Base-by-base conservation (phyloP, 352 stramenopile species). In the Pythium insidiosum region DNA sequence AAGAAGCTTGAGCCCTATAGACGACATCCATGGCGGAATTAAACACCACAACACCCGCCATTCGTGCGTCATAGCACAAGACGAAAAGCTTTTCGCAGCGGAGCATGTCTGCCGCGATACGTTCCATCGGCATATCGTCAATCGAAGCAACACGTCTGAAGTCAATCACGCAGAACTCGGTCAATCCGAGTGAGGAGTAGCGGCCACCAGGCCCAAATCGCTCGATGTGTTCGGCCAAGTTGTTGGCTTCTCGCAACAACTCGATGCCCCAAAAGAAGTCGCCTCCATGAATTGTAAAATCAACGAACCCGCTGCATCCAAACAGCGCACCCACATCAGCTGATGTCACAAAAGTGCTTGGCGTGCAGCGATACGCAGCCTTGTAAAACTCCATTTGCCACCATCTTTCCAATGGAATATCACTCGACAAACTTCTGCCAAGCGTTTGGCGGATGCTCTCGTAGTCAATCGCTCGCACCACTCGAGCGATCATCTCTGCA, bases 351-450 rank as follows among this genome's bases (percentile, higher is more conserved):
- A 43, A 53, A 37, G 33, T 49, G 6, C 36, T 36, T 25, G 47
- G 48, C 34, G 48, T 58, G 11, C 31, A 58, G 15, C 41, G 48
- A 44, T 58, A 53, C 15, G 38, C 15, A 19, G 48, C 25, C 22
- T 63, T 63, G 33, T 53, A 63, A 33, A 63, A 54, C 42, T 57
- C 54, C 42, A 63, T 45, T 49, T 62, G 47, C 41, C 47, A 62
- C 11, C 34, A 39, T 52, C 22, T 45, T 23, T 62, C 53, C 18
- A 53, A 25, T 9, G 50, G 43, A n/a, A n/a, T n/a, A n/a, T n/a
- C n/a, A n/a, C n/a, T n/a, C n/a, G n/a, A n/a, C n/a, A n/a, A n/a
- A n/a, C n/a, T n/a, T n/a, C n/a, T n/a, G n/a, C 13, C 23, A n/a
- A 45, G 30, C 3, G 15, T 42, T 15, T 43, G 6, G 25, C 28